Conservation (phyloP, 169 alveolate genomes). For the Plasmodium falciparum region DNA sequence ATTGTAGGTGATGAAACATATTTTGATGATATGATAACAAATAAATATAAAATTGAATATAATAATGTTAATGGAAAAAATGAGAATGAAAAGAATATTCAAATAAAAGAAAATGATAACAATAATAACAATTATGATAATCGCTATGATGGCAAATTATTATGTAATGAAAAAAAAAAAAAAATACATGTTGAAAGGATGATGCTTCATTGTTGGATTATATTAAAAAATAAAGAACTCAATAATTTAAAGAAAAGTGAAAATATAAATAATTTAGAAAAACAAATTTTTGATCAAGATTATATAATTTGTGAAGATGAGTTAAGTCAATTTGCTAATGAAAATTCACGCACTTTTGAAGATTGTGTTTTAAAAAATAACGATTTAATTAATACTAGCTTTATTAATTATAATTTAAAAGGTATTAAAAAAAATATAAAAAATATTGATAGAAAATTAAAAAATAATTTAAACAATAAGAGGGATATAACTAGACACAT, state of each 20-base stretch:
- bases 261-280: slow-evolving; percentile 48
- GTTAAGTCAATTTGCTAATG: slow-evolving; percentile 65
- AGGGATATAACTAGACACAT: no score
- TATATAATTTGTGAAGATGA: slow-evolving; percentile 64
- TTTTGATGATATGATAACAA: slow-evolving; percentile 69
- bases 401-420: slow-evolving; percentile 59
- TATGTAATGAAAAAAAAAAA: background rate
- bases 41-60: slow-evolving; percentile 44
- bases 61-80: background rate
- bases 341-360: slow-evolving; percentile 49
- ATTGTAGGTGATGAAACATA: slow-evolving; percentile 77
- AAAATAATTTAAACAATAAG: slow-evolving; percentile 1
- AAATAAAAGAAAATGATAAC: background rate
- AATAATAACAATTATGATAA: background rate
- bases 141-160: background rate
- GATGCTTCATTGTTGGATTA: slow-evolving; percentile 77
- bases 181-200: slow-evolving; percentile 63
- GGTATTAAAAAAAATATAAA: slow-evolving; percentile 62
- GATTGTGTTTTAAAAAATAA: slow-evolving; percentile 63
- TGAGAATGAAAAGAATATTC: background rate
- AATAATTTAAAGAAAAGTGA: slow-evolving; percentile 43
- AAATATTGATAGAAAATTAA: slow-evolving; percentile 49
- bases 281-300: slow-evolving; percentile 59
- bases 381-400: slow-evolving; percentile 27
- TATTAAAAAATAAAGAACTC: slow-evolving; percentile 16